These are phyloP conservation scores for Leptographium galeiforme DNA, from an alignment of 2,329 filamentous ascomycete genomes.

Conservation along the genomic window DNA sequence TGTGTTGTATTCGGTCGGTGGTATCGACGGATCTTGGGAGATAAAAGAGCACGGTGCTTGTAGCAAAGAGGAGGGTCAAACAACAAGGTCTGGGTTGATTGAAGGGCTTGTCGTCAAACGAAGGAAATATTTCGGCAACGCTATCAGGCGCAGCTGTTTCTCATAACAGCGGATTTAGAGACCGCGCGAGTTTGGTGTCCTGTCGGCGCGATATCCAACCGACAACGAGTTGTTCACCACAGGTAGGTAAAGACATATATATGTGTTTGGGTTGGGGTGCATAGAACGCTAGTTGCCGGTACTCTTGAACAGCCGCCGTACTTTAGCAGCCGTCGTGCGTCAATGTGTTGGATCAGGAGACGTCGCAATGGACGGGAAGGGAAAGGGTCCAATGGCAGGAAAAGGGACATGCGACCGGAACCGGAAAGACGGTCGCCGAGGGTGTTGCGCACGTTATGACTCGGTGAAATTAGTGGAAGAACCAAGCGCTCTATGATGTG, in stretches of 20 bases:
- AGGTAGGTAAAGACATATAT: neutral
- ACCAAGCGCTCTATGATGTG: slow-evolving; percentile 6
- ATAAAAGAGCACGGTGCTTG: no score
- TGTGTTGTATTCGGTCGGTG: no score
- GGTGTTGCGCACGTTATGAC: neutral
- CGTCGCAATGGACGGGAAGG: neutral
- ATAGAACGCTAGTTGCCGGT: neutral
- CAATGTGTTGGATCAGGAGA: neutral
- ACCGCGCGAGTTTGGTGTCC: no score
- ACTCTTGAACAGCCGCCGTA: neutral
- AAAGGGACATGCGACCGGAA: neutral
- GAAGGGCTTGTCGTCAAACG: no score
- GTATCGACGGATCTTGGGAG: no score
- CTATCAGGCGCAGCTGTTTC: no score
- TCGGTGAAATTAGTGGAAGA: neutral
- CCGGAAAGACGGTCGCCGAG: neutral
- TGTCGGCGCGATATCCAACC: neutral
- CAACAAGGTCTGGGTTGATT: no score
- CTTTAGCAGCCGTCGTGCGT: neutral
- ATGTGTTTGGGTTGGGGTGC: neutral
- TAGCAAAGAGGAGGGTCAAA: no score
- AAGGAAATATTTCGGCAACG: no score
- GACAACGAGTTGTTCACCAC: no score
- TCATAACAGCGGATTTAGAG: no score
- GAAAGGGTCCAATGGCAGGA: neutral